These are phyloP conservation scores for Auricularia heimuer DNA, from an alignment of 768 basidiomycete species.

Conservation along the genomic window DNA sequence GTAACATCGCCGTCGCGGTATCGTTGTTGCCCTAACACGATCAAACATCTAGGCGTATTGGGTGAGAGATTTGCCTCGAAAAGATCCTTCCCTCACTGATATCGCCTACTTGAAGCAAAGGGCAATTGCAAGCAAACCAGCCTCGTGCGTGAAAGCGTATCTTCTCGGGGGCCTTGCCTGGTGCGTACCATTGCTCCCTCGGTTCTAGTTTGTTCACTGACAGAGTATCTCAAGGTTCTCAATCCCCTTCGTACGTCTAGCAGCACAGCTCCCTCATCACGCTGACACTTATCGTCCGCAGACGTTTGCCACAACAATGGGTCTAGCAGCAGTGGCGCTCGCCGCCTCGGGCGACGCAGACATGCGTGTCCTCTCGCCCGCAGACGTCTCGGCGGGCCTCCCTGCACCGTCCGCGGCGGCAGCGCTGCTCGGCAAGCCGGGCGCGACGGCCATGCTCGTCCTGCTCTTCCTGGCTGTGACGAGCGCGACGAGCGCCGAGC, in stretches of 20 bases:
- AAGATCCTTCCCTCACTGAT: not conserved
- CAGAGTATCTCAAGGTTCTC: slow-evolving; percentile 44
- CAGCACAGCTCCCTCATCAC: not conserved
- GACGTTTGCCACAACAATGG: slow-evolving; percentile 76
- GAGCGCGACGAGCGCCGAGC: slow-evolving; percentile 76
- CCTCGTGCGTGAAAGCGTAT: slow-evolving; percentile 84
- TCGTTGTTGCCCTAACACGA: no score
- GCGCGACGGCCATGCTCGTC: slow-evolving; percentile 69
- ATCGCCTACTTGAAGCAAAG: slow-evolving; percentile 40
- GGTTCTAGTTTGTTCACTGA: not conserved
- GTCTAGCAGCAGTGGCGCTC: slow-evolving; percentile 80
- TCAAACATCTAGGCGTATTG: slow-evolving; percentile 54
- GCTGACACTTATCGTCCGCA: not conserved
- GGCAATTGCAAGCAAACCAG: slow-evolving; percentile 79
- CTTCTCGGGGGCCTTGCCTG: slow-evolving; percentile 82
- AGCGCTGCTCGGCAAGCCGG: slow-evolving; percentile 69
- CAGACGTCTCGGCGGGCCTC: slow-evolving; percentile 80
- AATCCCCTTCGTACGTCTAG: slow-evolving; percentile 50
- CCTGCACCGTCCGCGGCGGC: slow-evolving; percentile 77
- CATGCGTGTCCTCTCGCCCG: slow-evolving; percentile 33
- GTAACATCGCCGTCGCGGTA: no score
- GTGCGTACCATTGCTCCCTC: slow-evolving; percentile 26
- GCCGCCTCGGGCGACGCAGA: slow-evolving; percentile 32
- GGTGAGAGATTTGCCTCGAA: slow-evolving; percentile 9
- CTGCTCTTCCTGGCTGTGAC: slow-evolving; percentile 84